Percentiles rank a stretch among this genome's conserved stretches.
Evolutionary conservation across 1,139 yeast genomes (phyloP).

Genomic region (Geotrichum siamense): DNA sequence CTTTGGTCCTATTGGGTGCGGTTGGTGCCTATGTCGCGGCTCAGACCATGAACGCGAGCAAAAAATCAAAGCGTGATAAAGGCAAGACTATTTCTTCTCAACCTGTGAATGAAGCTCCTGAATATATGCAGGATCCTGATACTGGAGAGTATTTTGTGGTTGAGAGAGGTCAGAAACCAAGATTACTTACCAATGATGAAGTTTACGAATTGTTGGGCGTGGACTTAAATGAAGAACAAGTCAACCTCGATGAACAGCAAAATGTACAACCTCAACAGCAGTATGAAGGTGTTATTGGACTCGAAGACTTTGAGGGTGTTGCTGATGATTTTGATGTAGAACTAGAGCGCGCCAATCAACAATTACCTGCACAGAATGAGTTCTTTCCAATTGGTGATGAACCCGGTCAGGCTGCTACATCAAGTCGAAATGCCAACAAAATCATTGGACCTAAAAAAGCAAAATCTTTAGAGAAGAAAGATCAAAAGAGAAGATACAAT

Average conservation of each 20-base stretch:
- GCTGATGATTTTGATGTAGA: slow-evolving; percentile 16
- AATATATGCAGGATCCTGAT: slow-evolving; percentile 8
- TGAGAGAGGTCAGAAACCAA: slow-evolving; percentile 6
- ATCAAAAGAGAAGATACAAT: slow-evolving; percentile 19
- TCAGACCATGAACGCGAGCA: neutral
- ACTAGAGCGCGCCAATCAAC: slow-evolving; percentile 17
- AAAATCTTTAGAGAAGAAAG: slow-evolving; percentile 18
- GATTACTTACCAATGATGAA: slow-evolving; percentile 13
- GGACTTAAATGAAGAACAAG: neutral
- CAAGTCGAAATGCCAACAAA: slow-evolving; percentile 6
- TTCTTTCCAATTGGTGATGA: slow-evolving; percentile 9
- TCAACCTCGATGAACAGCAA: slow-evolving; percentile 1
- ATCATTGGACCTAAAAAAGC: slow-evolving; percentile 20
- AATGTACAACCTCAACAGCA: slow-evolving; percentile 4
- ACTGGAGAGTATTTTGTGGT: slow-evolving; percentile 14
- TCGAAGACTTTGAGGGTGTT: slow-evolving; percentile 18
- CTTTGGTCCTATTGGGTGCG: slow-evolving; percentile 2
- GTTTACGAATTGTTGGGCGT: slow-evolving; percentile 11
- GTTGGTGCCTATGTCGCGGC: slow-evolving; percentile 7
- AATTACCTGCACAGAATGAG: slow-evolving; percentile 8
- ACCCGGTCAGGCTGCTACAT: slow-evolving; percentile 11
- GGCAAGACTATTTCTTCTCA: neutral
- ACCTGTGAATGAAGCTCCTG: slow-evolving; percentile 3
- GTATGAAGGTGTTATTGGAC: slow-evolving; percentile 13
- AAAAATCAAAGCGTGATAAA: neutral